Evolutionary conservation across 2,329 filamentous ascomycete genomes (phyloP).

Genomic region (Helotiales sp.): DNA sequence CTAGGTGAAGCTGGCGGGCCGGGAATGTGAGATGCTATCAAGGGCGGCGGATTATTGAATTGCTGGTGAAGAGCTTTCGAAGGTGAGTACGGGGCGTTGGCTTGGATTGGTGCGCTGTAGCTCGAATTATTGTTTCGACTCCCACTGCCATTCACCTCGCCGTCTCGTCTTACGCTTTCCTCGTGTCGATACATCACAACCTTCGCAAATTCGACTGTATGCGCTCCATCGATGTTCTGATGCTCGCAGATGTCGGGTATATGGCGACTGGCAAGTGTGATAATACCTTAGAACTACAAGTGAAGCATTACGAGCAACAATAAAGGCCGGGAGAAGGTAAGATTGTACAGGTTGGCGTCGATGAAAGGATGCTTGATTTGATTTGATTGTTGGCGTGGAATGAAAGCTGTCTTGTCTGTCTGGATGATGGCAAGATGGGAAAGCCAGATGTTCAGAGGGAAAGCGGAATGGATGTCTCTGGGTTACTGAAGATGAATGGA

Average conservation of each 20-base stretch:
- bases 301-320: conserved; percentile 24
- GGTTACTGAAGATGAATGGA: conserved; percentile 2
- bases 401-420: conserved; percentile 25
- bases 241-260: conserved; percentile 6
- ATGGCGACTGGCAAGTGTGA: conserved; percentile 7
- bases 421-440: neutral
- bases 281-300: conserved; percentile 22
- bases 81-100: conserved; percentile 35
- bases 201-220: conserved; percentile 26
- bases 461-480: neutral
- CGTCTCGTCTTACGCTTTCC: conserved; percentile 37
- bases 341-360: neutral
- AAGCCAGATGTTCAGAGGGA: conserved; percentile 9
- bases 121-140: conserved; percentile 32
- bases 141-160: conserved; percentile 28
- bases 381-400: conserved; percentile 23
- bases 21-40: conserved; percentile 37
- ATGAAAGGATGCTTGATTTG: conserved; percentile 4
- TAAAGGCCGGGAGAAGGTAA: neutral
- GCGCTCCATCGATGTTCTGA: conserved; percentile 36
- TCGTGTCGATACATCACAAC: conserved; percentile 41
- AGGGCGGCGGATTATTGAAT: conserved; percentile 40
- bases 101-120: conserved; percentile 33
- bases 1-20: conserved; percentile 38
- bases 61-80: conserved; percentile 40